Base-by-base conservation (phyloP, 106 monocot species). In the Platanthera guangdongensis region DNA sequence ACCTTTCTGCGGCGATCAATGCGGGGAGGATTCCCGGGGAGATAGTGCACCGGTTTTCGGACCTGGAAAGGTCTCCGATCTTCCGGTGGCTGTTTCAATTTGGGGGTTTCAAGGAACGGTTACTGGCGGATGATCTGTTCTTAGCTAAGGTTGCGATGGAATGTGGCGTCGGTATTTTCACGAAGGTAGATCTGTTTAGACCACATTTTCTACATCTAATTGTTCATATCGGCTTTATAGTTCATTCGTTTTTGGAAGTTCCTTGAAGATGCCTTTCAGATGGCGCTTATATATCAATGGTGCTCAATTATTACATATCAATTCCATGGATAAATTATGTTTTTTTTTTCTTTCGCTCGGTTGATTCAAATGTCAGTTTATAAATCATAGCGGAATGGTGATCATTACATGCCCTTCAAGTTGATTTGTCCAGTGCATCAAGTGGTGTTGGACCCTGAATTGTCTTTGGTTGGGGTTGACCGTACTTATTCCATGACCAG, bases 71-170 rank as follows among this genome's bases (percentile, higher is more conserved):
- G 70, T 89, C 89, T 68, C 69, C 83, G 11, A 10, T 89, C 49
- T 85, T 92, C 73, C 76, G 92, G 76, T 92, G 92, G 92, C 76
- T 92, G 78, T 72, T 92, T 25, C 83, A 77, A 75, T 92, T 92
- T 69, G 82, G 85, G 7, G 92, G 92, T 47, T 92, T 92, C 84
- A 92, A 89, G 85, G 92, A 92, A 72, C 76, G 92, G 51, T 68
- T 92, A 18, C 83, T 92, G 46, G 92, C 92, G 13, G 92, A 92
- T 71, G 92, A 92, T 78, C 82, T 92, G 72, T 92, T 92, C 82
- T 73, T 92, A 64, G 81, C 92, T 7, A 92, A 92, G 83, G 87
- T 92, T 30, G 87, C 83, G 73, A 92, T 92, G 72, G 92, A 92
- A 76, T 92, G 92, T 51, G 92, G 92, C 3, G 89, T 92, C 30